These are phyloP conservation scores for Arachis hypogaea DNA, from an alignment of 306 rosid species.

Conservation along the genomic window DNA sequence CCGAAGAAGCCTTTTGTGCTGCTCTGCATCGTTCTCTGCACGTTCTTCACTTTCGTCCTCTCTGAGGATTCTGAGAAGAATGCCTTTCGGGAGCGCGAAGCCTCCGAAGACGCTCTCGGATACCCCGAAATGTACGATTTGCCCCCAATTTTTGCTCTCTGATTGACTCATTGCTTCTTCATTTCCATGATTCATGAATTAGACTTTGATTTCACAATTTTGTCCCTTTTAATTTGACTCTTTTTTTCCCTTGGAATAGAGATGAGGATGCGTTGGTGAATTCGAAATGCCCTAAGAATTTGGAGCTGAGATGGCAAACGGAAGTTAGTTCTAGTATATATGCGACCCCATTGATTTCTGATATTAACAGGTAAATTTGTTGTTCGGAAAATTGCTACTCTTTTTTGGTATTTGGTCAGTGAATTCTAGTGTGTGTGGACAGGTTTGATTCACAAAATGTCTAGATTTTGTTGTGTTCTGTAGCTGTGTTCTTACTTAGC, in stretches of 20 bases:
- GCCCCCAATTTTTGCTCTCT: neutral
- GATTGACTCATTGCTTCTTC: neutral
- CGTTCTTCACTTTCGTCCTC: conserved; percentile 46
- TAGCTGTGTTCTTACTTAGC: neutral
- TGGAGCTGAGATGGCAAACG: conserved; percentile 98
- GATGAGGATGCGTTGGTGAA: conserved; percentile 91
- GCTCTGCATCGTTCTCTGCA: conserved; percentile 50
- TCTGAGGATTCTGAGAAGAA: conserved; percentile 64
- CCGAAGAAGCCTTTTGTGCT: conserved; percentile 36
- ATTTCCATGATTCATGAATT: neutral
- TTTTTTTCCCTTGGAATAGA: conserved; percentile 40
- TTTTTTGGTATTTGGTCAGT: neutral
- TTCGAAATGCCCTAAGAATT: conserved; percentile 84
- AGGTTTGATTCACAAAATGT: conserved; percentile 18
- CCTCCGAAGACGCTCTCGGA: conserved; percentile 79
- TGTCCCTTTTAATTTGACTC: conserved; percentile 5
- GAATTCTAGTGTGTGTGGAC: conserved; percentile 14
- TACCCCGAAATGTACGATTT: conserved; percentile 75
- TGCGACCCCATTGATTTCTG: conserved; percentile 93
- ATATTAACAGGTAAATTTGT: conserved; percentile 75
- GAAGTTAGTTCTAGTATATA: conserved; percentile 98
- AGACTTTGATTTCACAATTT: conserved; percentile 8
- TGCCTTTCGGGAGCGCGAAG: conserved; percentile 83
- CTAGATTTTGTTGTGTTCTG: neutral
- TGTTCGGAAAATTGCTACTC: neutral